Evolutionary conservation across 2,329 filamentous ascomycete genomes (phyloP), one percentile per base, ranked within the genome.

Genomic region (Alternaria panax): DNA sequence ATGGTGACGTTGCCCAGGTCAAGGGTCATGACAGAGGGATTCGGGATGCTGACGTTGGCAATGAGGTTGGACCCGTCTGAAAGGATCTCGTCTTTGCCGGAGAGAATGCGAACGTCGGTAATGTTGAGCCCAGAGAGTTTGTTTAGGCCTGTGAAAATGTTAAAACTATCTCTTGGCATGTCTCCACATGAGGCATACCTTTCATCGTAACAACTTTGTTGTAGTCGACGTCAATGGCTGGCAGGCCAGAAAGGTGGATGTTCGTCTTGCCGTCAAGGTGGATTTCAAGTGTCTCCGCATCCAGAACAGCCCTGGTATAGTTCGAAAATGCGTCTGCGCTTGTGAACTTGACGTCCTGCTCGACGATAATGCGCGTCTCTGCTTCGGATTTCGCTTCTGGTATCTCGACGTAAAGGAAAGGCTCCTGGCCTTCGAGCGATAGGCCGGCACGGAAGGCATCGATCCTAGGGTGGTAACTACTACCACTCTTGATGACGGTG

Each of bases 1-100:
- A 90, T 89, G 27, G 84, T 85, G 34, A 86, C 80, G 68, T 90
- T 89, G 67, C 89, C 89, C 81, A 91, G 84, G 32, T 89, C 84
- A 52, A 91, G 81, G n/a, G 83, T 86, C 71, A 89, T 82, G 51
- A 86, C 77, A 1, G 88, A 89, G 7, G 82, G 83, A 75, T 91
- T 92, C 65, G 87, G 87, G 51, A 91, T 88, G 57, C 80, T 80
- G 57, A 84, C 83, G 14, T 80, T 84, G 66, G 84, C 88, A 51
- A 83, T 78, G 78, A 91, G 88, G 79, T 90, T 91, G 71, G 84
- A 82, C 63, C 80, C 83, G 53, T 83, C 79, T 71, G 63, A 25
- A 46, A 76, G 66, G 45, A 67, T 59, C 43, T 71, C 62, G 54
- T 81, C 71, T 14, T 69, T 57, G 27, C 73, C 66, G 20, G 82